Base-by-base conservation (phyloP, 768 basidiomycete genomes). In the Naganishia vaughanmartiniae region DNA sequence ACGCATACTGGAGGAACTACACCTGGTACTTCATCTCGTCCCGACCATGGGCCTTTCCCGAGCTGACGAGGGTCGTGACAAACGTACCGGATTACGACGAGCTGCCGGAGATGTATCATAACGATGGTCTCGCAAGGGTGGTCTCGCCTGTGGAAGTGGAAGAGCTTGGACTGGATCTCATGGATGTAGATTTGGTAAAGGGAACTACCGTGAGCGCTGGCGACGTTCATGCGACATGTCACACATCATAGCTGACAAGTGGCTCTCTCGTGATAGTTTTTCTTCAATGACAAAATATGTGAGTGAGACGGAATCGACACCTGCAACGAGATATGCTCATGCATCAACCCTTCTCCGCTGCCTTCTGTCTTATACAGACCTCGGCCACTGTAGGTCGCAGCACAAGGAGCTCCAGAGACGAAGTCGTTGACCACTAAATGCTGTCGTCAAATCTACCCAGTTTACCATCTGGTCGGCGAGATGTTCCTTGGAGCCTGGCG, bases 401-500 rank as follows among this genome's bases (percentile, higher is more conserved):
- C 19, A 31, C 17, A 14, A 42, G 9, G 42, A 42, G 42, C 42
- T 42, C 17, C 42, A 7, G 10, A 42, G 42, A 2, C 5, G 10
- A 15, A 7, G 42, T 15, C 2, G 17, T 15, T 42, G 42, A 42
- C 42, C n/a, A n/a, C 19, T 26, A 26, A 17, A 33, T 26, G 28
- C 46, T 2, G 21, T 26, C 19, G 3, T 30, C 34, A 15, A 7
- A 54, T 36, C 15, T 12, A 24, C 33, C 39, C 24, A 76, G 75
- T 69, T 57, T 75, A 77, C 45, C 76, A 77, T 60, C 73, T 72
- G 69, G 73, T 77, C 60, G 76, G 76, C 7, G 76, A 77, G 55
- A 73, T 66, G 11, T 77, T 77, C 65, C 42, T 74, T 26, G 76
- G 74, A 15, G 68, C 70, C 24, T 75, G 74, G 74, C 24, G 73